Evolutionary conservation across 768 basidiomycete species (phyloP).

Genomic region (Rossbeevera mucosa): DNA sequence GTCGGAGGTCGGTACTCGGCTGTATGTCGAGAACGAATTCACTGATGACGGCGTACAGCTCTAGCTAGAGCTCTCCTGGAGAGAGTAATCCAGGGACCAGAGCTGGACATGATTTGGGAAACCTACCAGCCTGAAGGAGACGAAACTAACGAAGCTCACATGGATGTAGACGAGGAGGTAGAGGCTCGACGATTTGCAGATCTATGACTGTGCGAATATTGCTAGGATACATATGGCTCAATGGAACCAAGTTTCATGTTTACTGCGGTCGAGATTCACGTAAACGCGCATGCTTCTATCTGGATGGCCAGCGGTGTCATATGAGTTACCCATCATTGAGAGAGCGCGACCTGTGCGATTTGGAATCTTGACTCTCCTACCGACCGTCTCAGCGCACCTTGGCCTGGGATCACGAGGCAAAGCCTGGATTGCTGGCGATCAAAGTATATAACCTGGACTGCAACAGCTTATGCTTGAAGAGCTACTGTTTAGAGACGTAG

Average conservation of each 20-base stretch:
- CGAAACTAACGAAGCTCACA: constrained; percentile 31
- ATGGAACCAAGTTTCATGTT: not conserved
- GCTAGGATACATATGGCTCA: not conserved
- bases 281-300: constrained; percentile 52
- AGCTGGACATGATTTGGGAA: constrained; percentile 60
- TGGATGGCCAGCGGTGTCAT: constrained; percentile 38
- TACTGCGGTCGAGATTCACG: too few species aligned
- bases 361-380: constrained; percentile 4
- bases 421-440: not conserved
- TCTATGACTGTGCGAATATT: constrained; percentile 1
- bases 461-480: not conserved
- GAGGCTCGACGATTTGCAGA: constrained; percentile 27
- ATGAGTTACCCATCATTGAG: not conserved
- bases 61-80: constrained; percentile 59
- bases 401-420: not conserved
- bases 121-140: constrained; percentile 50
- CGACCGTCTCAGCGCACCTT: not conserved
- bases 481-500: not conserved
- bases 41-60: constrained; percentile 34
- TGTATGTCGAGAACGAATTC: not conserved
- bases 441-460: constrained; percentile 4
- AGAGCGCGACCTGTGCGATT: not conserved
- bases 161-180: constrained; percentile 57
- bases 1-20: constrained; percentile 43
- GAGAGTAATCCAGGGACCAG: constrained; percentile 66